A percentile compares a stretch with the other conserved stretches of the same genome.
These are phyloP conservation scores for Boletus rex-veris DNA, from an alignment of 768 basidiomycete species.

Conservation along the genomic window DNA sequence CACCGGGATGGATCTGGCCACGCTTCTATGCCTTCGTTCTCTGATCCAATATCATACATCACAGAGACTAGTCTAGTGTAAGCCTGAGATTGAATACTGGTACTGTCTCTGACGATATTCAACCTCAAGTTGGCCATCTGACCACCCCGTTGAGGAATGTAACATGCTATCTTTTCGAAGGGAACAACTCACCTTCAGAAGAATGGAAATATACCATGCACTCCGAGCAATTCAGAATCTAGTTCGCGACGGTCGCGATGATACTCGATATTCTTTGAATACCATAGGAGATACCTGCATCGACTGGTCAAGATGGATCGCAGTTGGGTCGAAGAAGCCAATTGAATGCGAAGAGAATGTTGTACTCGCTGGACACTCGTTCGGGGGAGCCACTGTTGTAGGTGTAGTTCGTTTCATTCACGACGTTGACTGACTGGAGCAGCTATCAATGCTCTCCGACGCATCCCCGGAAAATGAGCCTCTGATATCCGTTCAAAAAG, in stretches of 20 bases:
- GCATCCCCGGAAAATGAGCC: constrained; percentile 39
- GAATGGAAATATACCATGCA: constrained; percentile 62
- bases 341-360: constrained; percentile 36
- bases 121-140: constrained; percentile 24
- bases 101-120: not conserved
- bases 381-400: constrained; percentile 54
- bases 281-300: constrained; percentile 35
- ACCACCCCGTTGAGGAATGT: constrained; percentile 16
- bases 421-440: not conserved
- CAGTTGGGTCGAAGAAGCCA: constrained; percentile 16
- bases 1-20: constrained; percentile 81
- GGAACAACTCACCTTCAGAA: constrained; percentile 69
- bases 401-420: constrained; percentile 16
- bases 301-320: constrained; percentile 43
- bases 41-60: constrained; percentile 46
- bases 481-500: constrained; percentile 52
- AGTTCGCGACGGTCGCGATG: constrained; percentile 34
- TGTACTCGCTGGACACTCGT: constrained; percentile 50
- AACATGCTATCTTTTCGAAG: constrained; percentile 50
- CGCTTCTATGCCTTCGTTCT: constrained; percentile 38
- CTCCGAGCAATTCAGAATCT: constrained; percentile 58
- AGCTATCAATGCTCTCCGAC: constrained; percentile 59
- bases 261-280: constrained; percentile 30
- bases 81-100: constrained; percentile 15
- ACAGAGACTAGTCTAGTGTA: constrained; percentile 55